Evolutionary conservation across 2,329 filamentous ascomycete species (phyloP), one percentile per base, ranked within the genome.

Genomic region (Didymella exigua): DNA sequence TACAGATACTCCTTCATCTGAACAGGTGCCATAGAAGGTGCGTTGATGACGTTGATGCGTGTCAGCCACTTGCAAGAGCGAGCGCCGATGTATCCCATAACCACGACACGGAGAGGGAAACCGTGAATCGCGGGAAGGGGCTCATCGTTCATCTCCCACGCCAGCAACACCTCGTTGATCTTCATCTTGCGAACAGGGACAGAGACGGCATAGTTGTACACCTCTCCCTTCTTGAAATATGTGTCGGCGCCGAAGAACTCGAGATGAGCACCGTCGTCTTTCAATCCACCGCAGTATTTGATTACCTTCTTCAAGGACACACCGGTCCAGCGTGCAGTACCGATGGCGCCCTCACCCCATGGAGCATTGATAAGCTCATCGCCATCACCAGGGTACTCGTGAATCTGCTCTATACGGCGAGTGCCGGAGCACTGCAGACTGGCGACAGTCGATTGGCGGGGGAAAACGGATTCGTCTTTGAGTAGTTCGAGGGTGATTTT

Each of bases 131-230:
- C 79, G 0, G 87, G 87, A 0, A 90, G 76, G 0, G 79, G 79
- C 56, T 87, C 76, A 5, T 83, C 86, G 59, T 90, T 90, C 87
- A 90, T 90, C 64, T 89, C 84, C 86, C 86, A 90, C 0, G 84
- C 84, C 0, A 90, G 77, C 44, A 90, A 76, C 0, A 90, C 87
- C 64, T 90, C 86, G 59, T 88, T 82, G 8, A 79, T 75, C 60
- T 86, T 87, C 41, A 89, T 86, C 71, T 90, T 90, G 6, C 82
- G 81, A 77, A 81, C 87, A 0, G 88, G 88, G 0, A 90, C 85
- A 13, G 80, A 84, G 42, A 89, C 86, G 18, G 83, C 78, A 62
- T 90, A 91, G 70, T 90, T 90, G 75, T 83, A 84, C 0, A 82
- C 79, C 38, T 87, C 75, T 14, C 82, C 79, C 44, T 86, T 83